Evolutionary conservation across 2,329 filamentous ascomycete species (phyloP).

Genomic region (Cercospora canescens): DNA sequence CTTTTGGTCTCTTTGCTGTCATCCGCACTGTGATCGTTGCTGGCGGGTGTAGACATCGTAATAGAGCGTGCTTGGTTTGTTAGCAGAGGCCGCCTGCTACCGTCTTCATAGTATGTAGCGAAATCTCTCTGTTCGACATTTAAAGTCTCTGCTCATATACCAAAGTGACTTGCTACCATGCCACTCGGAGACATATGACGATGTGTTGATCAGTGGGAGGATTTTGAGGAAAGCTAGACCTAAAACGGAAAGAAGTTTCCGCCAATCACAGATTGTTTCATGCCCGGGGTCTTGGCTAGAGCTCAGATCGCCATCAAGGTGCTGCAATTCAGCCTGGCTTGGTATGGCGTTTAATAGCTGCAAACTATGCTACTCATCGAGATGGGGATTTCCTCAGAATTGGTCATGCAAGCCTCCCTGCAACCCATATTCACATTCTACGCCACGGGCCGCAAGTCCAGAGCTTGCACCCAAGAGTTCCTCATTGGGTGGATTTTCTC

Average conservation of each 20-base stretch:
- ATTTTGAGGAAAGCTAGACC: background rate
- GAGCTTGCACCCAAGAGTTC: background rate
- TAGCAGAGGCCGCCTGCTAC: background rate
- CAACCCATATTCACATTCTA: background rate
- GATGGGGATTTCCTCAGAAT: background rate
- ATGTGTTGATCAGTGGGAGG: background rate
- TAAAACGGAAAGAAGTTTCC: background rate
- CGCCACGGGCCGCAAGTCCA: background rate
- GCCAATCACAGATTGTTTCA: background rate
- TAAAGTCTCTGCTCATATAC: background rate
- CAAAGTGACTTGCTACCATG: background rate
- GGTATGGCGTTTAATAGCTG: background rate
- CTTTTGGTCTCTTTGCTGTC: background rate
- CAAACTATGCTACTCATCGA: background rate
- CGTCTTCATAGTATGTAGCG: background rate
- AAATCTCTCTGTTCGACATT: background rate
- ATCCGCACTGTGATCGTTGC: background rate
- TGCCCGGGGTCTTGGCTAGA: background rate
- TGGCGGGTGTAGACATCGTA: background rate
- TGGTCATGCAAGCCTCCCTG: background rate
- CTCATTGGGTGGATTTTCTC: background rate
- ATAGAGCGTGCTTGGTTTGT: background rate
- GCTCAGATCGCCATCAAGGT: background rate
- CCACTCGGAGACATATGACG: background rate
- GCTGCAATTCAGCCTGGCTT: background rate